Percentiles rank a stretch among this genome's conserved stretches.
phyloP scores from a whole-genome alignment of 1,284 basidiomycete species.

The Mycosarcoma mackinlayi region DNA sequence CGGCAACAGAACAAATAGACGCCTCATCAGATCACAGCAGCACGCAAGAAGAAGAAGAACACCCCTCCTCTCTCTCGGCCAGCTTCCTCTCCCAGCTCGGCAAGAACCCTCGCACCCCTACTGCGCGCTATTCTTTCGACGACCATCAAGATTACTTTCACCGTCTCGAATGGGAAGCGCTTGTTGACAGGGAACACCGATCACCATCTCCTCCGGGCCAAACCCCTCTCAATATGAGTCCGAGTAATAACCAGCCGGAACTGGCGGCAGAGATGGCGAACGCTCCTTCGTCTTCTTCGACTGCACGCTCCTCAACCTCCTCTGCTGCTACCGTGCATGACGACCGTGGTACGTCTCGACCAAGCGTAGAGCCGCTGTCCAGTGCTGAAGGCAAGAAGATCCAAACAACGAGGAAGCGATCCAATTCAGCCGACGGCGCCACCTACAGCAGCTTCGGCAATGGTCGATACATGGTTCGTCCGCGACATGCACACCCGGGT shows the following conservation, averaged over 20 bases:
- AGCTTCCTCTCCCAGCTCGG: constrained; percentile 34
- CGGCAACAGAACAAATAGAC: not conserved
- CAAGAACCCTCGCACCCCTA: constrained; percentile 21
- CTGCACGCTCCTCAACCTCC: constrained; percentile 9
- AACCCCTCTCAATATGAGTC: constrained; percentile 12
- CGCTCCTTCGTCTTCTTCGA: constrained; percentile 6
- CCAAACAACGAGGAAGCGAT: constrained; percentile 11
- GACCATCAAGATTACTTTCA: constrained; percentile 48
- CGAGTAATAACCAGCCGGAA: not conserved
- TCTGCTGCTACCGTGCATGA: constrained; percentile 8
- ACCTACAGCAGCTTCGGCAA: constrained; percentile 14
- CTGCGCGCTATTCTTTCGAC: constrained; percentile 42
- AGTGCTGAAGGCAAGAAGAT: not conserved
- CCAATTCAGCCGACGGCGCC: constrained; percentile 35
- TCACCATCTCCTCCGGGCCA: constrained; percentile 1
- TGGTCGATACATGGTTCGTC: constrained; percentile 24
- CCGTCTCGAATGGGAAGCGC: constrained; percentile 39
- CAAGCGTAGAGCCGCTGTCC: constrained; percentile 7
- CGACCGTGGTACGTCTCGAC: constrained; percentile 11
- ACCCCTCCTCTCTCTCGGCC: constrained; percentile 23
- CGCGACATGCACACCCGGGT: constrained; percentile 40
- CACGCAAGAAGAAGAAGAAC: constrained; percentile 1
- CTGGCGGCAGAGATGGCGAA: not conserved
- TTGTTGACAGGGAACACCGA: constrained; percentile 11
- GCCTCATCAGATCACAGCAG: not conserved